Evolutionary conservation across 306 rosid species (phyloP).

Genomic region (Sechiopsis laciniata): DNA sequence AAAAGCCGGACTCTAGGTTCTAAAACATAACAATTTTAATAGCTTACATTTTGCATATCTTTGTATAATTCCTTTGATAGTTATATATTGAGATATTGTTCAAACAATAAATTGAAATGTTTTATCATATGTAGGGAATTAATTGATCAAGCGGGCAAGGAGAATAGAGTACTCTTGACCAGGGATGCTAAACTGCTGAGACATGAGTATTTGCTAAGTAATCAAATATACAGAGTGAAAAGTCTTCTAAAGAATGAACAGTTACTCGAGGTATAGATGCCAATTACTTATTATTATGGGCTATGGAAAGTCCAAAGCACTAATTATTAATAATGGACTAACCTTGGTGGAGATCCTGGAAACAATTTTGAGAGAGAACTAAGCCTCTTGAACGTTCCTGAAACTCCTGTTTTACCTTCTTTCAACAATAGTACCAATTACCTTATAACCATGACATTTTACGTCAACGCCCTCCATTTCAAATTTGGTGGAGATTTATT

Average conservation of each 20-base stretch:
- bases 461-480: not conserved
- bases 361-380: not conserved
- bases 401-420: slow-evolving; percentile 8
- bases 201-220: slow-evolving; percentile 53
- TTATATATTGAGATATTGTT: not conserved
- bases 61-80: not conserved
- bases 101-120: slow-evolving; percentile 18
- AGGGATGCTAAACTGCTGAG: slow-evolving; percentile 76
- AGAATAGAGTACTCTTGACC: slow-evolving; percentile 73
- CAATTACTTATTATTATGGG: not conserved
- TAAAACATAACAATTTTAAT: slow-evolving; percentile 3
- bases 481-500: not conserved
- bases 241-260: slow-evolving; percentile 88
- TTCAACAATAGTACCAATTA: not conserved
- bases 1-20: slow-evolving; percentile 80
- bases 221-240: slow-evolving; percentile 74
- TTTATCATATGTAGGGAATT: slow-evolving; percentile 45
- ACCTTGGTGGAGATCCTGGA: not conserved
- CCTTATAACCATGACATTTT: not conserved
- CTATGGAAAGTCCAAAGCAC: not conserved
- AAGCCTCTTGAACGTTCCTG: slow-evolving; percentile 9
- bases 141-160: slow-evolving; percentile 66
- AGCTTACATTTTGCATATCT: slow-evolving; percentile 17
- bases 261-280: slow-evolving; percentile 61
- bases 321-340: not conserved